A percentile compares a stretch with the other conserved stretches of the same genome.
phyloP scores from a whole-genome alignment of 139 green algal genomes.

The Tetratostichococcus sp. region DNA sequence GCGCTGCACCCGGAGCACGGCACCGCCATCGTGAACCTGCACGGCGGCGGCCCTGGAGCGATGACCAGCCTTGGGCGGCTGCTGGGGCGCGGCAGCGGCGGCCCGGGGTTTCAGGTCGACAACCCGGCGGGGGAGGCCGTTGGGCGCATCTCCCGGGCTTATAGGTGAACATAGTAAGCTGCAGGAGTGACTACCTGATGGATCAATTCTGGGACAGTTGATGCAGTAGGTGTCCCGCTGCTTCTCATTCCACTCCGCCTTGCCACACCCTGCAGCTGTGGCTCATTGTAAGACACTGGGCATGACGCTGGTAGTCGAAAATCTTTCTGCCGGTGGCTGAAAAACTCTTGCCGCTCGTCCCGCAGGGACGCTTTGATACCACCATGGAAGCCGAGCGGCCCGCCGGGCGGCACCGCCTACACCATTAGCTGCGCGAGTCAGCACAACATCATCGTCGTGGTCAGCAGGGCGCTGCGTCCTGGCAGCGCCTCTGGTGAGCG shows the following conservation, averaged over 20 bases:
- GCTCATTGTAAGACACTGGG: no score
- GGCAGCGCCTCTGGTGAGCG: not conserved
- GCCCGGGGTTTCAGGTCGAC: not conserved
- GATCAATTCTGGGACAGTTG: no score
- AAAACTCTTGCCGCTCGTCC: no score
- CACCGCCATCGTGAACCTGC: constrained; percentile 45
- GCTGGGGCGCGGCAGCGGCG: not conserved
- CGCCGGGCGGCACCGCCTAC: not conserved
- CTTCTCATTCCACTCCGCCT: no score
- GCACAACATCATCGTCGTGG: not conserved
- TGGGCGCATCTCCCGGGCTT: not conserved
- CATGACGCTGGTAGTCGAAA: no score
- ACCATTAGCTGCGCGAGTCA: not conserved
- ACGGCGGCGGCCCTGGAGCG: constrained; percentile 8
- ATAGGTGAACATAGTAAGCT: no score
- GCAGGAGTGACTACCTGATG: no score
- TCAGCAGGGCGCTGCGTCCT: not conserved
- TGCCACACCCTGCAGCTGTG: no score
- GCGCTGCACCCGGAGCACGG: constrained; percentile 46
- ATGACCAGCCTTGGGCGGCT: not conserved
- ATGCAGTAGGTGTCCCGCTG: no score
- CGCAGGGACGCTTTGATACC: not conserved
- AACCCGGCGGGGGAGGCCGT: not conserved
- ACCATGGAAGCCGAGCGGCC: no score
- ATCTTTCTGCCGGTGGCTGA: no score